Conservation (phyloP, 768 basidiomycete species). For the Gloeophyllum trabeum region DNA sequence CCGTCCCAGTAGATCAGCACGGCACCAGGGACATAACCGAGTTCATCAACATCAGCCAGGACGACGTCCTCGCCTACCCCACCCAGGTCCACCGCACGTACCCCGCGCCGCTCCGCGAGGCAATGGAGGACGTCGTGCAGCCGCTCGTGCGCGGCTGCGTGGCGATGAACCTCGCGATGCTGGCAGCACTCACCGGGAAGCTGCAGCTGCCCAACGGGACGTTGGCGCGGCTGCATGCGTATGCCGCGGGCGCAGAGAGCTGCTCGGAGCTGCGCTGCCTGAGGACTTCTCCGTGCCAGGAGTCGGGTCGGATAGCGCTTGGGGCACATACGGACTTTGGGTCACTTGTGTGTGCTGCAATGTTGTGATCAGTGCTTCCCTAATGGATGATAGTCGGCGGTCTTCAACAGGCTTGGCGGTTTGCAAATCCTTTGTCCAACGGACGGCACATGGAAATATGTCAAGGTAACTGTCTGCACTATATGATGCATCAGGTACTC, state of each 20-base stretch:
- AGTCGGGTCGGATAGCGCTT: conserved; percentile 26
- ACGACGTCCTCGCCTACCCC: conserved; percentile 57
- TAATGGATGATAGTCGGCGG: too few species aligned
- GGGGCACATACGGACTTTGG: conserved; percentile 69
- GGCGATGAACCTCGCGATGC: conserved; percentile 38
- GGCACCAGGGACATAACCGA: conserved; percentile 49
- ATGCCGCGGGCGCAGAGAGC: conserved; percentile 28
- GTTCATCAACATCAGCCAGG: conserved; percentile 59
- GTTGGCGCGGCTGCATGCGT: conserved; percentile 28
- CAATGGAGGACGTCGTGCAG: conserved; percentile 34
- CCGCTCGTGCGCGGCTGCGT: conserved; percentile 51
- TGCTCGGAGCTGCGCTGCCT: conserved; percentile 49
- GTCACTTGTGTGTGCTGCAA: conserved; percentile 51
- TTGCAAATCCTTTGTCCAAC: conserved; percentile 31
- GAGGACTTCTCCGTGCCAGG: conserved; percentile 17
- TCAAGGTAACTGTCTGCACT: conserved; percentile 22
- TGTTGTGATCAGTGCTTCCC: background rate
- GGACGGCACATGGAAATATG: conserved; percentile 25
- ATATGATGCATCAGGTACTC: conserved; percentile 1
- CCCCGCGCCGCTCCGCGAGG: conserved; percentile 35
- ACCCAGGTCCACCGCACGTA: conserved; percentile 40
- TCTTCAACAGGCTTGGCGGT: conserved; percentile 30
- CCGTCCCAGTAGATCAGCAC: conserved; percentile 47
- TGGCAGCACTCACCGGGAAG: conserved; percentile 43
- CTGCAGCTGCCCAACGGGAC: conserved; percentile 41